Conservation (phyloP, 495 filamentous ascomycete genomes). For the Rusavskia elegans region DNA sequence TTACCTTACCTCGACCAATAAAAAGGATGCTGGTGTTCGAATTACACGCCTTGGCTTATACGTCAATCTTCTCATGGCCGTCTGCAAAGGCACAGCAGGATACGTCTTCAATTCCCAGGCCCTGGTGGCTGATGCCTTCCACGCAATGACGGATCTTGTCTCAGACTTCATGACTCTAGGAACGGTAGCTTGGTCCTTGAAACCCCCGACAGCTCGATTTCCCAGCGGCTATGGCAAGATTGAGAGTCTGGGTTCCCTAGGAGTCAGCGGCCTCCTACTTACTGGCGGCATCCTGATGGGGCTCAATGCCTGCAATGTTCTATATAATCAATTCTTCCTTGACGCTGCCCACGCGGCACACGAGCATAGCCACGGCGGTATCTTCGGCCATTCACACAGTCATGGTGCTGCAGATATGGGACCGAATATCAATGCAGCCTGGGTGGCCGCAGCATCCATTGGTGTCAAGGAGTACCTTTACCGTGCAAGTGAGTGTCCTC, state of each 20-base stretch:
- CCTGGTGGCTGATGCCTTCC: conserved; percentile 87
- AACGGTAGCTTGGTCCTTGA: conserved; percentile 82
- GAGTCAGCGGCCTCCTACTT: conserved; percentile 78
- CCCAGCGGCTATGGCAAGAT: conserved; percentile 90
- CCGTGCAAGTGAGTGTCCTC: conserved; percentile 58
- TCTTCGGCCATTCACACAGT: conserved; percentile 24
- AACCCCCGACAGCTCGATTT: conserved; percentile 64
- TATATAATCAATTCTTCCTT: conserved; percentile 69
- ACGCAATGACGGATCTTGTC: conserved; percentile 85
- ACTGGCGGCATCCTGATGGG: conserved; percentile 85
- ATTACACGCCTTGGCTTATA: conserved; percentile 87
- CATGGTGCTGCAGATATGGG: conserved; percentile 40
- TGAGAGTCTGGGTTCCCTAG: conserved; percentile 86
- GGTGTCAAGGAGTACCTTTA: conserved; percentile 93
- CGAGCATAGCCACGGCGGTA: conserved; percentile 38
- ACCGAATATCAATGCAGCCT: conserved; percentile 82
- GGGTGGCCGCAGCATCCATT: conserved; percentile 87
- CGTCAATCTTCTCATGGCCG: conserved; percentile 86
- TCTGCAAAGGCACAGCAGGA: conserved; percentile 81
- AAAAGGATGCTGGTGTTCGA: conserved; percentile 81
- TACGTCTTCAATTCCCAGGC: conserved; percentile 89
- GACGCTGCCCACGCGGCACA: conserved; percentile 51
- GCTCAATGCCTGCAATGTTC: conserved; percentile 51
- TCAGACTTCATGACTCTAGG: conserved; percentile 86
- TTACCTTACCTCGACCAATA: conserved; percentile 77